These are phyloP conservation scores for Isabelozyma heimii DNA, from an alignment of 805 yeast genomes.

Conservation along the genomic window DNA sequence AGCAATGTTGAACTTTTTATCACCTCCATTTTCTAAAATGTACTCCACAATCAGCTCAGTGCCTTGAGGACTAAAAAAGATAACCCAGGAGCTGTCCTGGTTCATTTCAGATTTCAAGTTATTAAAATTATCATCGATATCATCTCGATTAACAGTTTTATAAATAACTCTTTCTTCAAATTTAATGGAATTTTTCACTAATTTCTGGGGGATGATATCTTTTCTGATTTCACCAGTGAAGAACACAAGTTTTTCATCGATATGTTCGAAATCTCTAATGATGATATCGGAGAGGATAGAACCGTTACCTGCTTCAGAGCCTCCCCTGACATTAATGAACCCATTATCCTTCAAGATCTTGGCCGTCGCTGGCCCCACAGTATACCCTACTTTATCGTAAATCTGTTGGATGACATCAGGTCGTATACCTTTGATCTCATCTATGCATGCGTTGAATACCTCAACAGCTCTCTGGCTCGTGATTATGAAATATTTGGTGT, in stretches of 20 bases:
- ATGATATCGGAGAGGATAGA: constrained; percentile 63
- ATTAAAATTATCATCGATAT: constrained; percentile 41
- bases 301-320: constrained; percentile 79
- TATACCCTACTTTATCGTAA: constrained; percentile 58
- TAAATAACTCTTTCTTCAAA: constrained; percentile 67
- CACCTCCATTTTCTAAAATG: constrained; percentile 9
- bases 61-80: constrained; percentile 91
- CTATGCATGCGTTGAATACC: constrained; percentile 52
- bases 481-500: constrained; percentile 58
- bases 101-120: constrained; percentile 5
- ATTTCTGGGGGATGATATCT: constrained; percentile 71
- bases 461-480: constrained; percentile 94
- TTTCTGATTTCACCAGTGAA: constrained; percentile 85
- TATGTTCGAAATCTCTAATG: constrained; percentile 16
- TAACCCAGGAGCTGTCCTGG: constrained; percentile 58
- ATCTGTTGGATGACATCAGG: constrained; percentile 21
- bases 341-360: constrained; percentile 58
- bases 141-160: constrained; percentile 53
- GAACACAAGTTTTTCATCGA: constrained; percentile 50
- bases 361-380: constrained; percentile 91
- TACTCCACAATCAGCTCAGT: constrained; percentile 59
- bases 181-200: constrained; percentile 41
- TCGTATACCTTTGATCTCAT: constrained; percentile 10
- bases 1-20: constrained; percentile 48
- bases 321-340: constrained; percentile 69